Percentiles rank a stretch among this genome's conserved stretches.
phyloP scores from a whole-genome alignment of 2,329 filamentous ascomycete genomes.

The Diaporthe longicolla region DNA sequence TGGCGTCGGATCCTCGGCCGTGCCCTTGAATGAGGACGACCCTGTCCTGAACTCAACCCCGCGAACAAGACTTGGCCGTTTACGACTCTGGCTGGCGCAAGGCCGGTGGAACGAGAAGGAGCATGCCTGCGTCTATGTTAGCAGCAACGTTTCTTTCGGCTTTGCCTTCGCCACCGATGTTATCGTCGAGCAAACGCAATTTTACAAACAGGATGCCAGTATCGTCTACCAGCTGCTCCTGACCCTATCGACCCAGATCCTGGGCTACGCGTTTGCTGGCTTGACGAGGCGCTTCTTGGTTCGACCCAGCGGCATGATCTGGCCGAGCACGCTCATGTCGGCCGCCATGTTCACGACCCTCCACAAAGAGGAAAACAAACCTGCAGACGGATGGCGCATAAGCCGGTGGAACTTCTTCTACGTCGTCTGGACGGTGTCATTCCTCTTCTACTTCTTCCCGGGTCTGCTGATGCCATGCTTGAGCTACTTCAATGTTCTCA shows the following conservation, averaged over 20 bases:
- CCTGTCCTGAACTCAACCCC: slow-evolving; percentile 34
- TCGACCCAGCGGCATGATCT: slow-evolving; percentile 89
- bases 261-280: slow-evolving; percentile 89
- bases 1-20: slow-evolving; percentile 41
- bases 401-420: slow-evolving; percentile 89
- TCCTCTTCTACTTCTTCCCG: slow-evolving; percentile 87
- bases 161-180: slow-evolving; percentile 92
- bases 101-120: slow-evolving; percentile 91
- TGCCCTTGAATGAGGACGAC: slow-evolving; percentile 32
- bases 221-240: slow-evolving; percentile 86
- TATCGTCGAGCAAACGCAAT: slow-evolving; percentile 90
- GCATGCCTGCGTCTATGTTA: slow-evolving; percentile 90
- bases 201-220: slow-evolving; percentile 85
- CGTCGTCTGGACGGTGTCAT: slow-evolving; percentile 77
- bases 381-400: slow-evolving; percentile 85
- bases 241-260: slow-evolving; percentile 87
- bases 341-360: slow-evolving; percentile 91
- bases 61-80: slow-evolving; percentile 52
- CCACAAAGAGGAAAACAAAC: slow-evolving; percentile 86
- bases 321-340: slow-evolving; percentile 90
- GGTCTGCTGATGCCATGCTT: slow-evolving; percentile 86
- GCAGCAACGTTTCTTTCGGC: slow-evolving; percentile 90
- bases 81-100: slow-evolving; percentile 83
- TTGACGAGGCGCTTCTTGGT: slow-evolving; percentile 86
- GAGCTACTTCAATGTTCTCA: slow-evolving; percentile 90